These are phyloP conservation scores for Tylopilus felleus DNA, from an alignment of 768 basidiomycete genomes.

Conservation along the genomic window DNA sequence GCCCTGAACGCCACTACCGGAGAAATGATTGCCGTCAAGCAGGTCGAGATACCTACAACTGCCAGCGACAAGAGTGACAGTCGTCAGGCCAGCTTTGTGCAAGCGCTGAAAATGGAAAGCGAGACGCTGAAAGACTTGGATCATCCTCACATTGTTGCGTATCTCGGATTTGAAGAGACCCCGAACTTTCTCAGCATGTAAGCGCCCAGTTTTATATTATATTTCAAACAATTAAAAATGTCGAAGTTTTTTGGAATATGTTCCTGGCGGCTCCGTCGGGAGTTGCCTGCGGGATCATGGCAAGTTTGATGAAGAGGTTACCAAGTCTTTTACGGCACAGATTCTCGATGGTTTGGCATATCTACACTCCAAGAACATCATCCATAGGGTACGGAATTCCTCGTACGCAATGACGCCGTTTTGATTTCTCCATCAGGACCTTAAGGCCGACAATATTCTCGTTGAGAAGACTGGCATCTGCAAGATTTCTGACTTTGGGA, in stretches of 20 bases:
- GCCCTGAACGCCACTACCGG: conserved; percentile 95
- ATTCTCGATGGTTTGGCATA: conserved; percentile 91
- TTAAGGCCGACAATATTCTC: conserved; percentile 98
- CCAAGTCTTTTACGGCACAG: conserved; percentile 89
- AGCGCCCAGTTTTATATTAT: conserved; percentile 31
- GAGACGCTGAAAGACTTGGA: conserved; percentile 95
- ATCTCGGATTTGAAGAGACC: conserved; percentile 93
- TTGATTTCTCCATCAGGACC: conserved; percentile 52
- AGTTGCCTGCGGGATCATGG: conserved; percentile 88
- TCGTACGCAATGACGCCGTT: not conserved
- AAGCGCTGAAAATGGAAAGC: conserved; percentile 92
- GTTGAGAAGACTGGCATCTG: conserved; percentile 89
- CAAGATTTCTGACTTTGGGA: conserved; percentile 98
- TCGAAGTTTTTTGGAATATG: conserved; percentile 93
- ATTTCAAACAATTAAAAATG: conserved; percentile 1
- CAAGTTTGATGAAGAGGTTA: conserved; percentile 88
- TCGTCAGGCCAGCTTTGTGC: conserved; percentile 80
- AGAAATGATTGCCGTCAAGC: conserved; percentile 99
- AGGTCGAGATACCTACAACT: conserved; percentile 92
- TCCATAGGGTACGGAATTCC: conserved; percentile 69
- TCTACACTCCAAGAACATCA: conserved; percentile 85
- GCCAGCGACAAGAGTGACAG: conserved; percentile 88
- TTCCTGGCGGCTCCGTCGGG: conserved; percentile 95
- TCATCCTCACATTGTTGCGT: conserved; percentile 96
- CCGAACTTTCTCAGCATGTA: conserved; percentile 88